Conservation (phyloP, 2,329 filamentous ascomycete genomes). For the Raffaelea arxii region DNA sequence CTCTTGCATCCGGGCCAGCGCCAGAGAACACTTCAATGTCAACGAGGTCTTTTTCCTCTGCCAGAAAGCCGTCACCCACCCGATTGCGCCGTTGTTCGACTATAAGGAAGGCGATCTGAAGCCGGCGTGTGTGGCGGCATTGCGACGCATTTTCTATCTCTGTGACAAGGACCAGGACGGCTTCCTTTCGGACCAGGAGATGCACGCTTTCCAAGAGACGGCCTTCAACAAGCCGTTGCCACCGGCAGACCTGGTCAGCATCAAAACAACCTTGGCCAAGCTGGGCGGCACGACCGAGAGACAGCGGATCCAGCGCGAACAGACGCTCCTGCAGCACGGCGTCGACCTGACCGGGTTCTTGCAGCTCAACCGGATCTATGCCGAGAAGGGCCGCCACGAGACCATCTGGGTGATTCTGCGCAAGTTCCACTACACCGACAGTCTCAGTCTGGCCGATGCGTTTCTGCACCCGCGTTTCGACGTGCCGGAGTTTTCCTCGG, state of each 20-base stretch:
- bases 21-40: slow-evolving; percentile 84
- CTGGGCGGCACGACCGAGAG: too few relatives aligned
- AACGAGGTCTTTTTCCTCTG: slow-evolving; percentile 97
- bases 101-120: slow-evolving; percentile 87
- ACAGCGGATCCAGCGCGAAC: not conserved
- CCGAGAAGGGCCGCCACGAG: slow-evolving; percentile 93
- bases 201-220: slow-evolving; percentile 80
- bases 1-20: slow-evolving; percentile 91
- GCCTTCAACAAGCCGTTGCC: slow-evolving; percentile 86
- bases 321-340: slow-evolving; percentile 43
- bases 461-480: slow-evolving; percentile 93
- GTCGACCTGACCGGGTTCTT: slow-evolving; percentile 80
- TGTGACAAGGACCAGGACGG: slow-evolving; percentile 96
- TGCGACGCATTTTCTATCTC: slow-evolving; percentile 88
- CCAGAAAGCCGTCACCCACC: slow-evolving; percentile 95
- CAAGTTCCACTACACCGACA: slow-evolving; percentile 94
- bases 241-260: slow-evolving; percentile 74
- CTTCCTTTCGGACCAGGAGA: slow-evolving; percentile 77
- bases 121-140: slow-evolving; percentile 74
- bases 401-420: slow-evolving; percentile 96
- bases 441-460: slow-evolving; percentile 78
- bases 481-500: slow-evolving; percentile 82
- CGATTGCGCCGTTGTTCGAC: slow-evolving; percentile 92
- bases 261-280: slow-evolving; percentile 78
- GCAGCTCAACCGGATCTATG: slow-evolving; percentile 88